Evolutionary conservation across 495 filamentous ascomycete species (phyloP).

Genomic region (Penicillium nucicola): DNA sequence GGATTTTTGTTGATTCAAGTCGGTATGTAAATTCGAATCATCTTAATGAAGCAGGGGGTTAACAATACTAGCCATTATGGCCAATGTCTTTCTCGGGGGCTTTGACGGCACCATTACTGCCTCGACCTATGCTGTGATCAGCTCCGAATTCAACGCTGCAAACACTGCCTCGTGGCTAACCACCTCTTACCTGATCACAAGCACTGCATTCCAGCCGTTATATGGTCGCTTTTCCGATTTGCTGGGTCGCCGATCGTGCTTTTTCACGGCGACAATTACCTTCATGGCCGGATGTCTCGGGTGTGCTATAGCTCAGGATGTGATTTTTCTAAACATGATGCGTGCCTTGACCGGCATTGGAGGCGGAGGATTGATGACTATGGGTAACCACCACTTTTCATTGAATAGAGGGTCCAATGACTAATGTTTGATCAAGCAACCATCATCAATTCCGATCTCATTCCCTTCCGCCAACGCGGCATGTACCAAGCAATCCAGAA

Average conservation of each 20-base stretch:
- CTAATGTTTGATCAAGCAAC: slow-evolving; percentile 40
- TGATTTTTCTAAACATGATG: slow-evolving; percentile 71
- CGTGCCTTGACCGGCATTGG: slow-evolving; percentile 71
- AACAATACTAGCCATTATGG: slow-evolving; percentile 49
- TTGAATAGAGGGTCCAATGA: background rate
- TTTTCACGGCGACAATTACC: slow-evolving; percentile 41
- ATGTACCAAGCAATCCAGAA: slow-evolving; percentile 67
- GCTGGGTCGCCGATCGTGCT: slow-evolving; percentile 40
- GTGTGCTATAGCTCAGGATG: slow-evolving; percentile 46
- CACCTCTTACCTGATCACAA: slow-evolving; percentile 61
- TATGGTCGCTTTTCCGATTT: slow-evolving; percentile 47
- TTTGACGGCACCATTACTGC: slow-evolving; percentile 68
- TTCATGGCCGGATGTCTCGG: slow-evolving; percentile 45
- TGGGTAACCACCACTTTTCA: no score
- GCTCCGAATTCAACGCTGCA: slow-evolving; percentile 65
- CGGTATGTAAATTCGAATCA: slow-evolving; percentile 19
- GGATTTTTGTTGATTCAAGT: slow-evolving; percentile 47
- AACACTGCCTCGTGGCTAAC: slow-evolving; percentile 63
- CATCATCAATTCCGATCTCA: slow-evolving; percentile 64
- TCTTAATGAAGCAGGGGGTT: background rate
- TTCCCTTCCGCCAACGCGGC: slow-evolving; percentile 58
- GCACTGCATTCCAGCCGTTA: slow-evolving; percentile 58
- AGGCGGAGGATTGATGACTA: slow-evolving; percentile 59
- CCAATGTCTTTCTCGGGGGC: slow-evolving; percentile 63
- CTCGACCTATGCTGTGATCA: slow-evolving; percentile 63